Conservation (phyloP, 2,329 filamentous ascomycete species). For the Monosporascus ibericus region DNA sequence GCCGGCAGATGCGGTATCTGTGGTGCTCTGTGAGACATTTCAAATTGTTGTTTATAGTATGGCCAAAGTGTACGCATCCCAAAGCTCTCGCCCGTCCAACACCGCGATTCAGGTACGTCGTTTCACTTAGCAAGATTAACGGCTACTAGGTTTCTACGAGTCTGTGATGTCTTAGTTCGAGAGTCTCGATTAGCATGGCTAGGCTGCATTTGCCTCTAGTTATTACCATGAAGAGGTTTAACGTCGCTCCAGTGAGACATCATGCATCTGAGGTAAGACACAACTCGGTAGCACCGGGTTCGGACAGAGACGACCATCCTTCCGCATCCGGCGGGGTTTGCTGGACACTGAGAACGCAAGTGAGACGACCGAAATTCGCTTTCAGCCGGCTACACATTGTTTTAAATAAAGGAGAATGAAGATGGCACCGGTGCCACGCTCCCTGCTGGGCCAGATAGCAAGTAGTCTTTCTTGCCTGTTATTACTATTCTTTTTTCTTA, state of each 20-base stretch:
- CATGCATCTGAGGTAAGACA: neutral
- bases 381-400: neutral
- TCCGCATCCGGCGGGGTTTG: neutral
- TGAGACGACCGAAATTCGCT: neutral
- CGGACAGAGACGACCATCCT: neutral
- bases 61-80: too few relatives aligned
- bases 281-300: neutral
- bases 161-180: neutral
- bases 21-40: neutral
- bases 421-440: too few relatives aligned
- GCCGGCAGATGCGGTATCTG: neutral
- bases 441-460: too few relatives aligned
- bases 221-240: neutral
- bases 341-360: neutral
- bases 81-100: too few relatives aligned
- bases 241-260: neutral
- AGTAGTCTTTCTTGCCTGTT: too few relatives aligned
- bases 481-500: too few relatives aligned
- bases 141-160: too few relatives aligned
- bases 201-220: neutral
- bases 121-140: too few relatives aligned
- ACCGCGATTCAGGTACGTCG: too few relatives aligned
- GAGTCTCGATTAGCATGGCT: neutral
- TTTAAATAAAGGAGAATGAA: too few relatives aligned
- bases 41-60: neutral